Base-by-base conservation (phyloP, 805 yeast species). In the Komagataella ulmi region DNA sequence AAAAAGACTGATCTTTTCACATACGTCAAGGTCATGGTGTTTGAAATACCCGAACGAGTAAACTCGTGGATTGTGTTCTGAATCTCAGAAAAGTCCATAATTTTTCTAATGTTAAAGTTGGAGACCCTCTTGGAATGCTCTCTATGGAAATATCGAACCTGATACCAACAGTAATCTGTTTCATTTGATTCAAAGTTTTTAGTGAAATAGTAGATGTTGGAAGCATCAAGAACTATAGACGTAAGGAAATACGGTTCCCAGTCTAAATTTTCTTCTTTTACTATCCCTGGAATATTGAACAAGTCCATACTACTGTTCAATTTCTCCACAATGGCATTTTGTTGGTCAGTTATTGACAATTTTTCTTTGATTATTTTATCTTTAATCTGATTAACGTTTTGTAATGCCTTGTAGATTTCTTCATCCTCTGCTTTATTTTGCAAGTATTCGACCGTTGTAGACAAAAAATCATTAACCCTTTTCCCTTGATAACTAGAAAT, bases 161-260 rank as follows among this genome's bases (percentile, higher is more conserved):
- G 40, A 30, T 30, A 30, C 40, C 40, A 30, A 14, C 40, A 30
- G 40, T 30, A 30, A 14, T 30, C 40, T 30, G 14, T 8, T 30
- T 30, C 40, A 8, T 10, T 30, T 1, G 40, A 30, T 7, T 45
- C 47, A 6, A 24, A 17, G 23, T 24, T 24, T 17, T 45, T 45
- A n/a, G 56, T 61, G 48, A 61, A 50, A 50, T 59, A 69, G 40
- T 61, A 69, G 53, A 65, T 71, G 19, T 62, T 62, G 3, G 56
- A 52, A 7, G 65, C 63, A 45, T 59, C 62, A 8, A 71, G 46
- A 2, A 72, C 60, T 3, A 68, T 64, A 21, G 75, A 76, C 10
- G 61, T 59, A 3, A 73, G 55, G 6, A 70, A 50, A 62, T 70
- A 71, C 3, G 74, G 73, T 24, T 71, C 74, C 10, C 63, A 47